Evolutionary conservation across 306 rosid genomes (phyloP).

Genomic region (Oxytropis ochrocephala): DNA sequence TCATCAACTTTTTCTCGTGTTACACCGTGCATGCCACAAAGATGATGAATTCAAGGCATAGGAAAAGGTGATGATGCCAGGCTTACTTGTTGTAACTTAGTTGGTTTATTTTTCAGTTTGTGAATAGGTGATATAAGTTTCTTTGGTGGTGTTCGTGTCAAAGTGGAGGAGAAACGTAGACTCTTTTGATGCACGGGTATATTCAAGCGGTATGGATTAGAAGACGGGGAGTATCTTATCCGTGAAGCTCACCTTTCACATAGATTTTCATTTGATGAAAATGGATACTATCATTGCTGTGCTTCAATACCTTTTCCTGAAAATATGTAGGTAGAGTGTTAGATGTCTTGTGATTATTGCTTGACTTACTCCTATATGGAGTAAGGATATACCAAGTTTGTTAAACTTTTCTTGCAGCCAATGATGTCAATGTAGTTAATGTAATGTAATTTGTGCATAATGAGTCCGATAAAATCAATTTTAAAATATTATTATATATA

Average conservation of each 20-base stretch:
- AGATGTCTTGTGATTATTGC: not conserved
- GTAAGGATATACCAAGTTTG: not conserved
- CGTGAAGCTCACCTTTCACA: conserved; percentile 90
- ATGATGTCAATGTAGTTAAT: too few relatives aligned
- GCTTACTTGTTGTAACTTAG: not conserved
- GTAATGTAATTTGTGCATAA: too few relatives aligned
- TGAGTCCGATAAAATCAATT: too few relatives aligned
- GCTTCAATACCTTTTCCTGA: conserved; percentile 76
- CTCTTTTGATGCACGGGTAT: conserved; percentile 71
- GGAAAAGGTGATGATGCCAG: conserved; percentile 44
- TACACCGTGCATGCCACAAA: conserved; percentile 82
- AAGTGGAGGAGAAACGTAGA: conserved; percentile 22
- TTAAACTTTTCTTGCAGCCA: not conserved
- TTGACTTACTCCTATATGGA: conserved; percentile 37
- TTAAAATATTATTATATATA: too few relatives aligned
- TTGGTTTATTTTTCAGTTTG: not conserved
- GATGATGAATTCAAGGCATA: conserved; percentile 68
- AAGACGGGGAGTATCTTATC: conserved; percentile 70
- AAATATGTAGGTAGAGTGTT: conserved; percentile 35
- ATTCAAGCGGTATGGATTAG: conserved; percentile 55
- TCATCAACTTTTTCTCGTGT: conserved; percentile 9
- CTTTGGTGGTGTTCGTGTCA: conserved; percentile 36
- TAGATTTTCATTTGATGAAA: conserved; percentile 58
- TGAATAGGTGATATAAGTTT: conserved; percentile 21
- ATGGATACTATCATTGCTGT: conserved; percentile 80